Evolutionary conservation across 176 grass and related monocot genomes (phyloP), one percentile per base, ranked within the genome.

Genomic region (Oryza longistaminata): DNA sequence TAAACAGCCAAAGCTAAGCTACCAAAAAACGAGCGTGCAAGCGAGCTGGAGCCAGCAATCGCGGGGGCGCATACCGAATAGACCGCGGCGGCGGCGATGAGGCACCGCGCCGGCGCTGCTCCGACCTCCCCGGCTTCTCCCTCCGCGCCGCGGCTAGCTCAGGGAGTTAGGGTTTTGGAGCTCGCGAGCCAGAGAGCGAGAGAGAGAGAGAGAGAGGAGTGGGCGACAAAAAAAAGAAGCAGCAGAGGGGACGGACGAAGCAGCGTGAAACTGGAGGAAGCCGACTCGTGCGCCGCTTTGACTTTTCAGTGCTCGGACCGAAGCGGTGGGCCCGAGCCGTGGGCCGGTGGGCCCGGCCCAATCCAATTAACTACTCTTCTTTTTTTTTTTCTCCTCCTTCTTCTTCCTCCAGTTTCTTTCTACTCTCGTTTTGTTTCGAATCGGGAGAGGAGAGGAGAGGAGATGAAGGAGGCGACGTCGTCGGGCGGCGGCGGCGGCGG

Each of bases 121-220:
- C 19, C 5, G 68, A 90, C 79, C 61, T 83, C 84, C 66, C 66
- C 42, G 68, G 68, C 68, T 27, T 1, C 21, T 67, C 74, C 70
- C 74, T 71, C 66, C 7, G 65, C 55, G 11, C 68, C 64, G 11
- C 76, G 37, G 76, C 49, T 35, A 52, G 50, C 70, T 50, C 64
- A 46, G 45, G 68, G 48, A 40, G 80, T 60, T 90, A 83, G 88
- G 88, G 80, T 90, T 90, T 83, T 87, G 74, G 79, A 39, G 88
- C 67, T 78, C 74, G 60, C 11, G 58, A 82, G 73, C n/a, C 10
- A 14, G 40, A 73, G 52, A 26, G 35, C 4, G 70, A 7, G 69
- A 0, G 40, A 73, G 52, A 26, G 70, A 7, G 69, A 0, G 45
- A 8, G 0, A 27, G 22, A 9, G 40, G 82, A 84, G 82, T 45